These are phyloP conservation scores for Jamesozyma rosinii DNA, from an alignment of 805 yeast genomes.

Conservation along the genomic window DNA sequence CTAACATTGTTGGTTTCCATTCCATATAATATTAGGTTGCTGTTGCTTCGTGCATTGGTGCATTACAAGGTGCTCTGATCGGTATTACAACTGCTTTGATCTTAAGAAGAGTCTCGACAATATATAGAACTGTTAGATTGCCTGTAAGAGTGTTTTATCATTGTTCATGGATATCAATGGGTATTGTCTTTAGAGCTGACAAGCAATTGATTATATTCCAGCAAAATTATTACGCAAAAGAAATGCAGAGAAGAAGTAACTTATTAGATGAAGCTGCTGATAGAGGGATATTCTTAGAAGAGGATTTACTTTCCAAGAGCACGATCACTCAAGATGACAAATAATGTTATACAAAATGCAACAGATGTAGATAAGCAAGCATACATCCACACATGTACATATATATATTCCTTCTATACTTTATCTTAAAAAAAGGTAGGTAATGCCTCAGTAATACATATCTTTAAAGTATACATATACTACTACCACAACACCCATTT, in stretches of 20 bases:
- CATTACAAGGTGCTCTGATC: slow-evolving; percentile 34
- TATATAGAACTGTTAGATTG: slow-evolving; percentile 32
- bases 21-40: slow-evolving; percentile 20
- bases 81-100: slow-evolving; percentile 31
- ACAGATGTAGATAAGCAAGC: background rate
- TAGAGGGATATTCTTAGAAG: slow-evolving; percentile 36
- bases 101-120: slow-evolving; percentile 29
- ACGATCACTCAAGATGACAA: background rate
- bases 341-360: background rate
- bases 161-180: slow-evolving; percentile 35
- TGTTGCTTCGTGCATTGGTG: slow-evolving; percentile 35
- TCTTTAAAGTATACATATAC: background rate
- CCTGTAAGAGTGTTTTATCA: slow-evolving; percentile 37
- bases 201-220: slow-evolving; percentile 33
- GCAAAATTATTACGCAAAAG: slow-evolving; percentile 28
- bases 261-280: slow-evolving; percentile 39
- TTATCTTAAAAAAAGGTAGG: too few species aligned
- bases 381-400: background rate
- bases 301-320: slow-evolving; percentile 8
- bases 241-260: slow-evolving; percentile 29
- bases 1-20: background rate
- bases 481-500: slow-evolving; percentile 23
- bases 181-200: slow-evolving; percentile 37
- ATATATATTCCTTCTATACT: background rate
- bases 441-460: background rate